Base-by-base conservation (phyloP, 306 rosid species). In the Cyclanthera cordifolia region DNA sequence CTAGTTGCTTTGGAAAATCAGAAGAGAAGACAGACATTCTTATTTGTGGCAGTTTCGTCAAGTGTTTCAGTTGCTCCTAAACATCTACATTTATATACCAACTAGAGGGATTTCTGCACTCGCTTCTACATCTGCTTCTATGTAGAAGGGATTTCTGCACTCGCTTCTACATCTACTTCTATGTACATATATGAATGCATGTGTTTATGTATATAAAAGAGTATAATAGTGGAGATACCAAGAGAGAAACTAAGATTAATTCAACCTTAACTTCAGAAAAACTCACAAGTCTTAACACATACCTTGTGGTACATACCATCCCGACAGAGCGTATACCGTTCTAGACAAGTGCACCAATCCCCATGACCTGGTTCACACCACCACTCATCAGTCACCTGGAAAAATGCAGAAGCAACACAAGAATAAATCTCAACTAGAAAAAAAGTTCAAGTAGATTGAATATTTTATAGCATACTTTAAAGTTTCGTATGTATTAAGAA, bases 341-440 rank as follows among this genome's bases (percentile, higher is more conserved):
- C 98, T 54, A 92, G 85, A 81, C 96, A 89, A 68, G 93, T 89
- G 78, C 81, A 73, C 98, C 96, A 89, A 84, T 89, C 93, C 77
- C 98, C 98, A 72, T 92, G 98, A 74, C 98, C 98, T 32, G 95
- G 98, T 87, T 89, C 91, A 72, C 87, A 92, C 96, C 96, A 92
- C 96, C 98, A 92, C 74, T 92, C 85, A 76, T 89, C 93, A 6
- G 95, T 82, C 73, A 92, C 98, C 96, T 92, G 76, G 73, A 43
- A 74, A 72, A 17, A 55, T 69, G 50, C 78, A 71, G 48, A 41
- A 32, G 41, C 57, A 66, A 20, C 69, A 24, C 28, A 10, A 55
- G 32, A 20, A 46, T 32, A 74, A 53, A 64, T 21, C 5, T 52
- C 4, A 17, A 52, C 61, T 39, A 8, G 25, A 65, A 64, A 15